Conservation (phyloP, 1,284 basidiomycete genomes). For the Malassezia pachydermatis region DNA sequence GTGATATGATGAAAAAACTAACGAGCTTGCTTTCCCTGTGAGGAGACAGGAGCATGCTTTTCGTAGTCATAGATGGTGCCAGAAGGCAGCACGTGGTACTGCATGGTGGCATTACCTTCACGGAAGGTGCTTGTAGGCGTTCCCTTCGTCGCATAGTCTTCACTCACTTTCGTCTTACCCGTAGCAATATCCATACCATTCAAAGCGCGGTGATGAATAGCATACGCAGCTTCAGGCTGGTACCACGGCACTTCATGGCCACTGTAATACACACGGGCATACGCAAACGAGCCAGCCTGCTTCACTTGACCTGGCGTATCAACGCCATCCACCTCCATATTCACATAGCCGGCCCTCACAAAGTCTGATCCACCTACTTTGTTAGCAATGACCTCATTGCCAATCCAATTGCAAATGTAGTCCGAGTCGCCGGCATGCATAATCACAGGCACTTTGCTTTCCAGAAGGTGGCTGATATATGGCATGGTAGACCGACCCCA, state of each 20-base stretch:
- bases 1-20: too few species aligned
- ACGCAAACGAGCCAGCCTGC: slow-evolving; percentile 27
- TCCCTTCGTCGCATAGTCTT: slow-evolving; percentile 19
- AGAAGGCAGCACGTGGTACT: slow-evolving; percentile 16
- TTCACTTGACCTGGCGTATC: slow-evolving; percentile 23
- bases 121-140: slow-evolving; percentile 18
- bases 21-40: too few species aligned
- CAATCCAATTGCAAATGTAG: slow-evolving; percentile 35
- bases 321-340: slow-evolving; percentile 19
- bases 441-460: slow-evolving; percentile 23
- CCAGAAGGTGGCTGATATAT: slow-evolving; percentile 21
- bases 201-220: slow-evolving; percentile 24
- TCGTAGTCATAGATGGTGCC: slow-evolving; percentile 23
- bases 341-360: slow-evolving; percentile 21
- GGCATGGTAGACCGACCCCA: slow-evolving; percentile 25
- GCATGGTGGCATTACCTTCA: slow-evolving; percentile 25
- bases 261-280: slow-evolving; percentile 27
- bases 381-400: slow-evolving; percentile 23
- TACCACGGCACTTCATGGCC: slow-evolving; percentile 37
- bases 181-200: slow-evolving; percentile 24
- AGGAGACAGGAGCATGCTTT: slow-evolving; percentile 11
- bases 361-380: slow-evolving; percentile 21
- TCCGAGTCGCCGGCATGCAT: slow-evolving; percentile 32
- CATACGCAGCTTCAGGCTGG: slow-evolving; percentile 25
- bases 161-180: slow-evolving; percentile 8